Evolutionary conservation across 495 filamentous ascomycete genomes (phyloP).

Genomic region (Penicillium verhagenii): DNA sequence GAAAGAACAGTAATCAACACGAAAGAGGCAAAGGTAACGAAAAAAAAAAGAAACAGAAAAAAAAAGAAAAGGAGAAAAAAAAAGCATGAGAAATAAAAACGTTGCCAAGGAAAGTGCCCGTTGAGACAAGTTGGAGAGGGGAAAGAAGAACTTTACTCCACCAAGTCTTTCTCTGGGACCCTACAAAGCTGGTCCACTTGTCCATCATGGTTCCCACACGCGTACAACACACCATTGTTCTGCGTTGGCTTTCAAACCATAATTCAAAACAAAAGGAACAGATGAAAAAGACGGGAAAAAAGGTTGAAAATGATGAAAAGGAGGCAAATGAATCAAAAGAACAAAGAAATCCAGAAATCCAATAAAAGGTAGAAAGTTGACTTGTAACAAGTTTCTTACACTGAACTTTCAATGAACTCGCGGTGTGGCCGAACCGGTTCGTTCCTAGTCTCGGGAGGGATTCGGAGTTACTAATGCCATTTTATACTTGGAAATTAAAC

Average conservation of each 20-base stretch:
- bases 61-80: background rate
- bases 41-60: background rate
- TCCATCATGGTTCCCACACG: slow-evolving; percentile 8
- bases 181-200: background rate
- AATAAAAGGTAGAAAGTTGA: no score
- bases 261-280: no score
- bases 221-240: slow-evolving; percentile 5
- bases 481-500: no score
- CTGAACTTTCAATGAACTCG: no score
- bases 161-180: background rate
- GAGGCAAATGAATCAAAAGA: background rate
- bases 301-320: background rate
- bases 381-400: no score
- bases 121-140: background rate
- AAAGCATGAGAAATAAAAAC: no score
- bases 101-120: background rate
- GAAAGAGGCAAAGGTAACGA: background rate
- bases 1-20: background rate
- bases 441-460: slow-evolving; percentile 1
- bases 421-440: background rate
- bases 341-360: no score
- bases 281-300: no score
- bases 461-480: background rate
- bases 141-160: background rate
- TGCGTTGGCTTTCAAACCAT: background rate